Conservation (phyloP, 2,329 filamentous ascomycete genomes). For the Nigrospora sphaerica region DNA sequence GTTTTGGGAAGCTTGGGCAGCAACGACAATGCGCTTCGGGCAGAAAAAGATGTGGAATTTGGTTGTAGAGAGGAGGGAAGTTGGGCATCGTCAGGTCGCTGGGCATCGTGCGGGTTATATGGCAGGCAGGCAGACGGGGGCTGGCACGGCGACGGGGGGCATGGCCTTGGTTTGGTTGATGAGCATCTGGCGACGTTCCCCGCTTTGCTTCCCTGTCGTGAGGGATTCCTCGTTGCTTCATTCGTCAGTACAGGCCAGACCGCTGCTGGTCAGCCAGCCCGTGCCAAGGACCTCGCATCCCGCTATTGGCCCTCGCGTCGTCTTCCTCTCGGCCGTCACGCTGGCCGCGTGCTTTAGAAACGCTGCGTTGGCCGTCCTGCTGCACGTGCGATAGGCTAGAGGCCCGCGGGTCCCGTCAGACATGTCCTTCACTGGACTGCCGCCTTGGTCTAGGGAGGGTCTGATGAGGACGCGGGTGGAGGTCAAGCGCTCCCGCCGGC, state of each 20-base stretch:
- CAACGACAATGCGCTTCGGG: conserved; percentile 22
- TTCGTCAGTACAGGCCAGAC: conserved; percentile 3
- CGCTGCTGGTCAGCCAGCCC: conserved; percentile 2
- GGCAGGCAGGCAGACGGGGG: conserved; percentile 23
- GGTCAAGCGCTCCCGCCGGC: conserved; percentile 22
- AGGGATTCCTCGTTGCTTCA: background rate
- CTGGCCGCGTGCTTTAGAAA: conserved; percentile 28
- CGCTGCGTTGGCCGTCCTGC: conserved; percentile 38
- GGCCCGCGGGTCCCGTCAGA: conserved; percentile 18
- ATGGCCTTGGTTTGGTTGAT: conserved; percentile 6
- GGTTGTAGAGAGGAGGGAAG: conserved; percentile 30
- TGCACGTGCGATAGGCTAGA: conserved; percentile 31
- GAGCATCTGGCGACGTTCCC: conserved; percentile 1
- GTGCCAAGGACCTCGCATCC: conserved; percentile 8
- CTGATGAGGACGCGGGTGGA: conserved; percentile 25
- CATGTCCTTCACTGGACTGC: conserved; percentile 25
- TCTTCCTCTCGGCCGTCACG: conserved; percentile 30
- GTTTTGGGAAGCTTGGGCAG: conserved; percentile 21
- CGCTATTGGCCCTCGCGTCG: conserved; percentile 4
- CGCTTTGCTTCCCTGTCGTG: conserved; percentile 8
- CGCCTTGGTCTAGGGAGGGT: conserved; percentile 30
- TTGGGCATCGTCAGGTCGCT: conserved; percentile 3
- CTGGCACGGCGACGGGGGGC: conserved; percentile 13
- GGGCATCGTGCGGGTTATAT: conserved; percentile 39
- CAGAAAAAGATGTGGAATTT: conserved; percentile 26